A percentile compares a stretch with the other conserved stretches of the same genome.
Evolutionary conservation across 1,284 basidiomycete species (phyloP).

Genomic region (Polyporus tsugae): DNA sequence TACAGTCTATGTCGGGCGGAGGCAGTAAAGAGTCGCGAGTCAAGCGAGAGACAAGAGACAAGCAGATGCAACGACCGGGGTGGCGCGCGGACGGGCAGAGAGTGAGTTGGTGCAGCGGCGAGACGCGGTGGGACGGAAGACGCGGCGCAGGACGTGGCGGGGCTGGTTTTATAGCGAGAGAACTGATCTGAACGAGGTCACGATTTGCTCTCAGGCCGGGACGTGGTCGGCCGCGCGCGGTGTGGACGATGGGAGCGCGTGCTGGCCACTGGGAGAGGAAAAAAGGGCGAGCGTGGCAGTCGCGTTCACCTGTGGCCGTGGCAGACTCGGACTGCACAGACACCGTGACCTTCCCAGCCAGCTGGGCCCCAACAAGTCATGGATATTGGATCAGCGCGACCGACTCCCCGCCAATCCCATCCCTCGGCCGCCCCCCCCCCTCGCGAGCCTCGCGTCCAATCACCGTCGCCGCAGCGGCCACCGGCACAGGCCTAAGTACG

Average conservation of each 20-base stretch:
- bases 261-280: conserved; percentile 16
- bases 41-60: too few species aligned
- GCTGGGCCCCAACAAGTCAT: background rate
- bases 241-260: conserved; percentile 9
- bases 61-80: background rate
- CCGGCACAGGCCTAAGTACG: background rate
- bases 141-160: background rate
- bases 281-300: conserved; percentile 14
- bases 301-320: conserved; percentile 7
- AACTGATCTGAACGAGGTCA: background rate
- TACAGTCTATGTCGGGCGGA: background rate
- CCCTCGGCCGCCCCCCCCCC: conserved; percentile 10
- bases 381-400: conserved; percentile 3
- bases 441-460: conserved; percentile 17
- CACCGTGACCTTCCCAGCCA: background rate
- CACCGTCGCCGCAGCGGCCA: background rate
- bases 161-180: conserved; percentile 5
- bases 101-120: background rate
- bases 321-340: background rate
- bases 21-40: background rate
- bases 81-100: conserved; percentile 2
- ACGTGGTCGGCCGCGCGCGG: conserved; percentile 1
- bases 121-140: background rate
- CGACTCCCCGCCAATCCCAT: conserved; percentile 11
- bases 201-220: conserved; percentile 6